Percentiles rank a stretch among this genome's conserved stretches.
These are phyloP conservation scores for Phytopythium kandeliae DNA, from an alignment of 352 stramenopile genomes.

Conservation along the genomic window DNA sequence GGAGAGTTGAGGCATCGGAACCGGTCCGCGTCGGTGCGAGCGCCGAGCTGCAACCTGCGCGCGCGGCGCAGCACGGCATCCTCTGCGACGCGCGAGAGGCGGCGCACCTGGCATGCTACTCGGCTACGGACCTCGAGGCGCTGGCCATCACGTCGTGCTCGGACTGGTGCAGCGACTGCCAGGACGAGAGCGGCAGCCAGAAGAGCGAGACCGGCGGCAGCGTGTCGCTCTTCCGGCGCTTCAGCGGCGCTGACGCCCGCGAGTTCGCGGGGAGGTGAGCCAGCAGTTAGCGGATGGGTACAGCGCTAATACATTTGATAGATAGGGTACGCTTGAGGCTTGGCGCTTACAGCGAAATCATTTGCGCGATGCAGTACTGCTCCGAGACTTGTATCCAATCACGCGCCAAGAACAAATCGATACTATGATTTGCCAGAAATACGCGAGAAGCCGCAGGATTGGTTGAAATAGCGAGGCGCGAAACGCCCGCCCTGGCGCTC, in stretches of 20 bases:
- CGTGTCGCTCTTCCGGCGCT: slow-evolving; percentile 8
- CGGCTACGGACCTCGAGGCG: slow-evolving; percentile 23
- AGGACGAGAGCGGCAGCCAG: neutral
- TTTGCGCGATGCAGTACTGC: neutral
- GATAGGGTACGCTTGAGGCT: too few relatives aligned
- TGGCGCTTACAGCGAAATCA: neutral
- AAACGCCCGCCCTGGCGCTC: slow-evolving; percentile 16
- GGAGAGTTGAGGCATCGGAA: neutral
- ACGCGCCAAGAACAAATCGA: too few relatives aligned
- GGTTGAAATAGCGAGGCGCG: neutral
- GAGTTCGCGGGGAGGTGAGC: slow-evolving; percentile 18
- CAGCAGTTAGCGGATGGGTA: neutral
- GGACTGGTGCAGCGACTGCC: slow-evolving; percentile 4
- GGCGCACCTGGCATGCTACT: slow-evolving; percentile 8
- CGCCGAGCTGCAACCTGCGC: too few relatives aligned
- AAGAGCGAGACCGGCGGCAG: slow-evolving; percentile 4
- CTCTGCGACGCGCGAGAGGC: too few relatives aligned
- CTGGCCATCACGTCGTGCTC: slow-evolving; percentile 14
- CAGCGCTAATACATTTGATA: neutral
- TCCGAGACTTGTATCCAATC: neutral
- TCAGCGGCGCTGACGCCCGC: slow-evolving; percentile 14
- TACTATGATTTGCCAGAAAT: too few relatives aligned
- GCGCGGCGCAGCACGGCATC: neutral
- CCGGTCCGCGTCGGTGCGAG: too few relatives aligned
- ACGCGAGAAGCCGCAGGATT: too few relatives aligned